Evolutionary conservation across 2,329 filamentous ascomycete species (phyloP).

Genomic region (Rosellinia necatrix): DNA sequence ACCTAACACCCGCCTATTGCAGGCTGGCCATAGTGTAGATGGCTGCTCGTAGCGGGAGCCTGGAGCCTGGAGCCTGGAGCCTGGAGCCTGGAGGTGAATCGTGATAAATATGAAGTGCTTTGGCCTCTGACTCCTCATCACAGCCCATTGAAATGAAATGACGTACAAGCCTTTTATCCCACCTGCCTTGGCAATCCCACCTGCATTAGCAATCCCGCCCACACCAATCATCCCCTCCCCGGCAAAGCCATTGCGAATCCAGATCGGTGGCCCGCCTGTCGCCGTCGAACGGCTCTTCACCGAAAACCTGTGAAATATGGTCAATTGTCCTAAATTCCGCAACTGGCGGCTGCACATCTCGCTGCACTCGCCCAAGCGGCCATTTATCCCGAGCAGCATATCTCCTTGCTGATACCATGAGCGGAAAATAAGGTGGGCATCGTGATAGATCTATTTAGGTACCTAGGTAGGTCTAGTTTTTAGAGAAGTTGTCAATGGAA

Average conservation of each 20-base stretch:
- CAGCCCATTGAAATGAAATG: conserved; percentile 6
- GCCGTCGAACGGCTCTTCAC: conserved; percentile 28
- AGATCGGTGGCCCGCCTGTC: conserved; percentile 26
- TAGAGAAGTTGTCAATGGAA: too few species aligned
- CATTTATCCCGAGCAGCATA: conserved; percentile 16
- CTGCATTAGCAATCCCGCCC: too few species aligned
- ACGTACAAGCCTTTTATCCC: conserved; percentile 13
- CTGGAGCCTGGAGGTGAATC: too few species aligned
- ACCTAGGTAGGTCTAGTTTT: too few species aligned
- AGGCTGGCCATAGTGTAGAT: too few species aligned
- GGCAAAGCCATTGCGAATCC: conserved; percentile 25
- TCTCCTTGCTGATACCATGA: neutral
- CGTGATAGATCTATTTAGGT: too few species aligned
- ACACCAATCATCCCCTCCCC: conserved; percentile 12
- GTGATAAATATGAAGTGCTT: too few species aligned
- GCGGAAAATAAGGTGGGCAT: too few species aligned
- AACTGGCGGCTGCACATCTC: conserved; percentile 14
- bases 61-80: too few species aligned
- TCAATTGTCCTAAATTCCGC: conserved; percentile 4
- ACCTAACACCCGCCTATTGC: too few species aligned
- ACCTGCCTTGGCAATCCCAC: conserved; percentile 19
- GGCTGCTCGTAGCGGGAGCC: too few species aligned
- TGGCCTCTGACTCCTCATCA: neutral
- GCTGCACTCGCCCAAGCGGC: conserved; percentile 18
- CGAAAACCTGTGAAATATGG: conserved; percentile 20